These are phyloP conservation scores for Paecilomyces sp. DNA, from an alignment of 2,329 filamentous ascomycete genomes.

Conservation along the genomic window DNA sequence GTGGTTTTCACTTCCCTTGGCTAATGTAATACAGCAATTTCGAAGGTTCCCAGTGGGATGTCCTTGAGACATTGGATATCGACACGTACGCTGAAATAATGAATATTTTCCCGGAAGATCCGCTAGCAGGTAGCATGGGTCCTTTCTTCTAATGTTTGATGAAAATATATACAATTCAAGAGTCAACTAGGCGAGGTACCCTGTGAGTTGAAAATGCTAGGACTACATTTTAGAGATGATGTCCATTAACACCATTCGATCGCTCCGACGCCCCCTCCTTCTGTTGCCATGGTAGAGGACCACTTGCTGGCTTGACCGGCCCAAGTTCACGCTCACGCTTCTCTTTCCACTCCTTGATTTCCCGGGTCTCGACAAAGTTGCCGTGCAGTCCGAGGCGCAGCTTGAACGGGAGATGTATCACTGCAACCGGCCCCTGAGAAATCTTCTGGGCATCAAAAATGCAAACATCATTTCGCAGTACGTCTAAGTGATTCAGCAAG, in stretches of 20 bases:
- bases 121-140: neutral
- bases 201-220: neutral
- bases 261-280: neutral
- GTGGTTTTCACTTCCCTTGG: too few relatives aligned
- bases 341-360: neutral
- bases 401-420: conserved; percentile 25
- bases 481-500: conserved; percentile 32
- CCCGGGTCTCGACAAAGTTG: conserved; percentile 12
- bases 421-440: conserved; percentile 18
- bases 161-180: neutral
- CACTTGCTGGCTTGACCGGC: neutral
- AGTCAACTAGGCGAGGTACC: neutral
- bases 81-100: neutral
- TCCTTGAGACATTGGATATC: neutral
- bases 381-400: conserved; percentile 27
- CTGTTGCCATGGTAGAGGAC: neutral
- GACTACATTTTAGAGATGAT: neutral
- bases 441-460: conserved; percentile 26
- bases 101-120: neutral
- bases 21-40: neutral
- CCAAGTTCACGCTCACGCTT: neutral
- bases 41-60: neutral
- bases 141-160: neutral
- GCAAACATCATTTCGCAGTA: conserved; percentile 25
- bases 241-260: neutral